Evolutionary conservation across 257 asterid species (phyloP), one percentile per base, ranked within the genome.

Genomic region (Salvia splendens): DNA sequence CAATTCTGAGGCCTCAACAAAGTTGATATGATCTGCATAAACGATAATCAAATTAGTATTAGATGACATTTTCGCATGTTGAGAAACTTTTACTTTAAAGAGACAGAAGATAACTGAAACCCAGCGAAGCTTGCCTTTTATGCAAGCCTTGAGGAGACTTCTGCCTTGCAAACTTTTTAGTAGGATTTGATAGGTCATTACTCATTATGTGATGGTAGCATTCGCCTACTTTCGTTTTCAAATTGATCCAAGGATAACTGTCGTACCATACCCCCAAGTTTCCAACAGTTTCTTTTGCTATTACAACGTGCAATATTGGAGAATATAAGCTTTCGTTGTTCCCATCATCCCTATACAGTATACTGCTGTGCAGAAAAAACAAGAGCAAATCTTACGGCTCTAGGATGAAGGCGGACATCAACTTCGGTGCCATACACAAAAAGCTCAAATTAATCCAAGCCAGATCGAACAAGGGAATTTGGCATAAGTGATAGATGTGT

Each of bases 251-350:
- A 80, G 51, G 97, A 90, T 64, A 94, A 84, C 84, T 91, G 99
- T 76, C 99, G 87, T 52, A 94, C 85, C 97, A 94, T 94, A 65
- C 99, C 97, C 99, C 99, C 71, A 94, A 87, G 82, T 81, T 90
- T 68, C 99, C 99, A 9, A 91, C 83, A 56, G 92, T 75, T 78
- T 94, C 99, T 85, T 88, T 94, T 59, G 99, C 99, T 11, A 94
- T 96, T 57, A 94, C 99, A 76, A 94, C 99, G 97, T 94, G 91
- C 70, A 74, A 69, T 64, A 56, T 52, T 32, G n/a, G 50, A 74
- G 75, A 71, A 17, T 40, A 24, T 72, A 30, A 72, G 59, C 70
- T 58, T 67, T 35, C 65, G 32, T 45, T 47, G 2, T 46, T 57
- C 67, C 20, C 36, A 65, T 32, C 33, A 43, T 38, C 35, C 4